Conservation (phyloP, 495 filamentous ascomycete genomes). For the Monascus purpureus region DNA sequence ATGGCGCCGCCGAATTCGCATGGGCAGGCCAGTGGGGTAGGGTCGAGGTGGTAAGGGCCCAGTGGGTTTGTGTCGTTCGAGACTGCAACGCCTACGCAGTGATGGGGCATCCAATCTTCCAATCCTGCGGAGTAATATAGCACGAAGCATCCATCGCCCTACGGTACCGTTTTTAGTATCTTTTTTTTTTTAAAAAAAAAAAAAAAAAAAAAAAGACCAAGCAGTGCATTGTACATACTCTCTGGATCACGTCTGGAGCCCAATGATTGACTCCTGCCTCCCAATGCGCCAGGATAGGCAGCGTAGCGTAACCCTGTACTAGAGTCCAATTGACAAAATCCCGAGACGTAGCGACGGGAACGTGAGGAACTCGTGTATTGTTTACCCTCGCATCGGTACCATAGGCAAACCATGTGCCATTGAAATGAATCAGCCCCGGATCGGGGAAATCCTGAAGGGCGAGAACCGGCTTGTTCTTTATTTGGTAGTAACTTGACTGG, state of each 20-base stretch:
- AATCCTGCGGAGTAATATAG: conserved; percentile 42
- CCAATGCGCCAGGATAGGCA: conserved; percentile 15
- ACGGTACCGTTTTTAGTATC: too few relatives aligned
- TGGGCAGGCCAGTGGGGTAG: conserved; percentile 32
- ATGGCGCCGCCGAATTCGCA: conserved; percentile 39
- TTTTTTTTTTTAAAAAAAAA: too few relatives aligned
- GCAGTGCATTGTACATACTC: too few relatives aligned
- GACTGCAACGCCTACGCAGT: conserved; percentile 41
- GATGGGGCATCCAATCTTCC: conserved; percentile 16
- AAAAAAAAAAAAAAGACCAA: too few relatives aligned
- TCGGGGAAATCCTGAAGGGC: conserved; percentile 21
- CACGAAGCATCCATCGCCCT: conserved; percentile 33
- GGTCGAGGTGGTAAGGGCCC: conserved; percentile 36
- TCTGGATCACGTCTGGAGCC: conserved; percentile 23
- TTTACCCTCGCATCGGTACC: conserved; percentile 16
- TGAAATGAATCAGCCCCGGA: conserved; percentile 18
- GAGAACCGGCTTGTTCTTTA: conserved; percentile 10
- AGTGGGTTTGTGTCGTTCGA: conserved; percentile 16
- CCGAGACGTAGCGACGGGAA: conserved; percentile 18
- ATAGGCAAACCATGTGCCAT: conserved; percentile 22
- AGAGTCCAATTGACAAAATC: conserved; percentile 20
- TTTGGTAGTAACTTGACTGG: conserved; percentile 10
- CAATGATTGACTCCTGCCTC: conserved; percentile 15
- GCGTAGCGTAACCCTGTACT: conserved; percentile 13
- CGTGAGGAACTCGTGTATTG: conserved; percentile 9